Evolutionary conservation across 2,329 filamentous ascomycete genomes (phyloP).

Genomic region (Aspergillus bombycis): DNA sequence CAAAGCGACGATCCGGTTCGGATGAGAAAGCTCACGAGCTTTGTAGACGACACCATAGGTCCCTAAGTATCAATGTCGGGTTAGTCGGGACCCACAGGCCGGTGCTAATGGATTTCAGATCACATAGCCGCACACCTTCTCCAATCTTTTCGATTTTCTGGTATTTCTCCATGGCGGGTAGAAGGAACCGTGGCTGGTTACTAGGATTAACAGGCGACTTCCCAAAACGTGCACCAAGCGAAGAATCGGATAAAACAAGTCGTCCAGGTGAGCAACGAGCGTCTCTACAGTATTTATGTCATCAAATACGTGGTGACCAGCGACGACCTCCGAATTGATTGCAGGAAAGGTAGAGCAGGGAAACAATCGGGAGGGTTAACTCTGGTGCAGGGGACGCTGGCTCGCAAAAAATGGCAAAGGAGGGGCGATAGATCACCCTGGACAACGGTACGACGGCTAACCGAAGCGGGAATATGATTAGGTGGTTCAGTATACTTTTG

Average conservation of each 20-base stretch:
- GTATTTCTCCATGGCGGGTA: constrained; percentile 80
- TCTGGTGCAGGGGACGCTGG: not conserved
- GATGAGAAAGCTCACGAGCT: constrained; percentile 79
- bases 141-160: constrained; percentile 96
- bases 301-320: not conserved
- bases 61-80: constrained; percentile 55
- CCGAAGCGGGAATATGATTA: not conserved
- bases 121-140: constrained; percentile 66
- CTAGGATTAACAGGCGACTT: not conserved
- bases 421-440: not conserved
- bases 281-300: not conserved
- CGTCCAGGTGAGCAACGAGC: not conserved
- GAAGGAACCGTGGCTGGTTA: not conserved
- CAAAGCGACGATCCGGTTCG: constrained; percentile 82
- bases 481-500: not conserved
- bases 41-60: constrained; percentile 97
- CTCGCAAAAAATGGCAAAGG: not conserved
- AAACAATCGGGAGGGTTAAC: not conserved
- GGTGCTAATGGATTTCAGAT: not conserved
- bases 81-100: not conserved
- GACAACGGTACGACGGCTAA: not conserved
- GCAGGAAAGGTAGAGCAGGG: not conserved
- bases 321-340: not conserved
- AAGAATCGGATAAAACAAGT: not conserved
- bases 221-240: not conserved